Evolutionary conservation across 441 rosid species (phyloP), one percentile per base, ranked within the genome.

Genomic region (Gossypium gossypioides): DNA sequence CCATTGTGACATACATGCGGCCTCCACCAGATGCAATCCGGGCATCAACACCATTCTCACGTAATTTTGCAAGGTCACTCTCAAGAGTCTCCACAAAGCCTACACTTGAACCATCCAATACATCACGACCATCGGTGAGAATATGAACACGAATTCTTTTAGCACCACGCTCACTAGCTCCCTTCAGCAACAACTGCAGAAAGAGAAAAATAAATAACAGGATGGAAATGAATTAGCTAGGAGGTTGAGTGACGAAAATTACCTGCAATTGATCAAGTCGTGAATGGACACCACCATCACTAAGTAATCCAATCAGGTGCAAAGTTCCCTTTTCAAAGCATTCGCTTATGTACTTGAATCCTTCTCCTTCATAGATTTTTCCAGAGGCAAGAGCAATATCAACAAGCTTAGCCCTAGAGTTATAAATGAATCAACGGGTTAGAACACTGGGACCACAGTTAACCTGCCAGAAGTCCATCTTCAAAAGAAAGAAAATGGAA

Each of bases 101-200:
- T 12, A 93, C 83, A 69, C 98, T 93, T 52, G 97, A 83, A 21
- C 98, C 98, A 82, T 93, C 98, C 80, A 92, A 80, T 74, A 92
- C 97, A 91, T 95, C 99, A 75, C 97, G 97, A 50, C 99, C 99
- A 81, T 95, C 99, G 1, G 99, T 95, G 61, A 95, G 97, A 74
- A 92, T 50, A 72, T 95, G 99, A 37, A 92, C 83, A n/a, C 99
- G 91, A 76, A 95, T 92, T 79, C 96, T 88, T 76, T 88, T 95
- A 66, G 96, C 97, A 67, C 97, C 97, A 52, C 9, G 88, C 71
- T 95, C 94, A 55, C 83, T 77, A 6, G 90, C 86, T 71, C 99
- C 99, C 79, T 92, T 89, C 16, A 95, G 69, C 76, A 95, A 56
- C 86, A 91, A 70, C 99, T 92, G 83, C 73, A 56, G 52, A 74